Percentiles rank a stretch among this genome's conserved stretches.
phyloP scores from a whole-genome alignment of 345 rosid genomes.

The Gossypium mustelinum region DNA sequence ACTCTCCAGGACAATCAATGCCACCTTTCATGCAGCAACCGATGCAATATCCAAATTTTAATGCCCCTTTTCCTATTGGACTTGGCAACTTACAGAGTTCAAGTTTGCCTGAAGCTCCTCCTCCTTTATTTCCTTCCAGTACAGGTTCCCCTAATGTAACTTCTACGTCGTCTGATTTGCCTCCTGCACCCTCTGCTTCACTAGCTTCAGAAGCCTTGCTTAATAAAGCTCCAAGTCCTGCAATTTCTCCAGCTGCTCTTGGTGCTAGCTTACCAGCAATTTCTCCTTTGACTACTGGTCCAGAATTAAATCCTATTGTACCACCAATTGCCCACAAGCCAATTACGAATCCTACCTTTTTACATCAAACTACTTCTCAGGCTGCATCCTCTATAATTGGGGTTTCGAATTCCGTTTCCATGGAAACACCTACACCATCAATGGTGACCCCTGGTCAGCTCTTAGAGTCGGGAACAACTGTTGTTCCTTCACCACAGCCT shows the following conservation, averaged over 20 bases:
- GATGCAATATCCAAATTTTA: slow-evolving; percentile 69
- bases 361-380: slow-evolving; percentile 41
- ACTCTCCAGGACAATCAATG: slow-evolving; percentile 71
- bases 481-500: slow-evolving; percentile 39
- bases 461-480: slow-evolving; percentile 49
- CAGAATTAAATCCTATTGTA: slow-evolving; percentile 39
- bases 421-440: slow-evolving; percentile 45
- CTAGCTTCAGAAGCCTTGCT: slow-evolving; percentile 55
- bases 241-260: slow-evolving; percentile 40
- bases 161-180: slow-evolving; percentile 39
- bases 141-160: slow-evolving; percentile 30
- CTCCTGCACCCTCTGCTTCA: slow-evolving; percentile 44
- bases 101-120: slow-evolving; percentile 49
- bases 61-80: slow-evolving; percentile 45
- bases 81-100: slow-evolving; percentile 41
- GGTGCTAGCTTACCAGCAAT: slow-evolving; percentile 44
- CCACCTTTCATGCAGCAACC: slow-evolving; percentile 66
- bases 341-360: slow-evolving; percentile 37
- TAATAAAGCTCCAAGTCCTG: slow-evolving; percentile 40
- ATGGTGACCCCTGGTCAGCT: slow-evolving; percentile 76
- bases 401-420: slow-evolving; percentile 39
- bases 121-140: slow-evolving; percentile 39
- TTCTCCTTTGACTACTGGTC: slow-evolving; percentile 42
- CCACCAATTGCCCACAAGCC: slow-evolving; percentile 44
- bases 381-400: slow-evolving; percentile 39